phyloP scores from a whole-genome alignment of 768 basidiomycete genomes.

The Phaffia australis region DNA sequence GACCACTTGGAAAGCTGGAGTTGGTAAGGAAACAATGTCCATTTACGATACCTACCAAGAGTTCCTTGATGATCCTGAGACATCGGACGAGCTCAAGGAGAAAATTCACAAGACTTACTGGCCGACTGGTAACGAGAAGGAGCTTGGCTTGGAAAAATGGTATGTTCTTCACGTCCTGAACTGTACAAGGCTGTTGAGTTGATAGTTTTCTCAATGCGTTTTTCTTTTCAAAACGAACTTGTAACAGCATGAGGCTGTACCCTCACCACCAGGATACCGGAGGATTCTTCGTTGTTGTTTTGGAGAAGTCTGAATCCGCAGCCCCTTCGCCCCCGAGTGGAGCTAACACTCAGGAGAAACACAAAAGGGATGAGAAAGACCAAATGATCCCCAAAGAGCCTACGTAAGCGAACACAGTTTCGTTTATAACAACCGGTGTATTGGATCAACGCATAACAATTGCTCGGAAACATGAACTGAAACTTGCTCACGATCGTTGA shows the following conservation, averaged over 20 bases:
- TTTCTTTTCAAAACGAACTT: background rate
- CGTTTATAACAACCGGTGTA: background rate
- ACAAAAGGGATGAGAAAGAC: background rate
- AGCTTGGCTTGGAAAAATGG: slow-evolving; percentile 62
- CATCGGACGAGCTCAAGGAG: slow-evolving; percentile 52
- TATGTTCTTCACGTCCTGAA: slow-evolving; percentile 37
- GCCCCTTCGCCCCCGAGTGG: background rate
- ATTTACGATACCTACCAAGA: slow-evolving; percentile 48
- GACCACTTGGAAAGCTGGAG: slow-evolving; percentile 63
- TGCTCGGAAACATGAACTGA: background rate
- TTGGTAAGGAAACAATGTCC: slow-evolving; percentile 38
- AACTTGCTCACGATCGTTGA: background rate
- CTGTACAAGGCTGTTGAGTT: background rate
- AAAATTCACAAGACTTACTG: slow-evolving; percentile 52
- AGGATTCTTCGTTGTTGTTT: slow-evolving; percentile 91
- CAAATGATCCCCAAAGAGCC: slow-evolving; percentile 1
- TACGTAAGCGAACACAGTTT: background rate
- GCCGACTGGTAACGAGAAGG: slow-evolving; percentile 56
- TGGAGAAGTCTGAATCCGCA: slow-evolving; percentile 40
- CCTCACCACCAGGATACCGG: slow-evolving; percentile 95
- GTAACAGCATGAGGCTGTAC: slow-evolving; percentile 66
- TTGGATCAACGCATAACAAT: no score
- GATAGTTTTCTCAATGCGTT: background rate
- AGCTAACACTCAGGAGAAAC: background rate
- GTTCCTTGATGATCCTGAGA: slow-evolving; percentile 45